These are phyloP conservation scores for Pseudophaeomoniella oleicola DNA, from an alignment of 2,329 filamentous ascomycete genomes.

Conservation along the genomic window DNA sequence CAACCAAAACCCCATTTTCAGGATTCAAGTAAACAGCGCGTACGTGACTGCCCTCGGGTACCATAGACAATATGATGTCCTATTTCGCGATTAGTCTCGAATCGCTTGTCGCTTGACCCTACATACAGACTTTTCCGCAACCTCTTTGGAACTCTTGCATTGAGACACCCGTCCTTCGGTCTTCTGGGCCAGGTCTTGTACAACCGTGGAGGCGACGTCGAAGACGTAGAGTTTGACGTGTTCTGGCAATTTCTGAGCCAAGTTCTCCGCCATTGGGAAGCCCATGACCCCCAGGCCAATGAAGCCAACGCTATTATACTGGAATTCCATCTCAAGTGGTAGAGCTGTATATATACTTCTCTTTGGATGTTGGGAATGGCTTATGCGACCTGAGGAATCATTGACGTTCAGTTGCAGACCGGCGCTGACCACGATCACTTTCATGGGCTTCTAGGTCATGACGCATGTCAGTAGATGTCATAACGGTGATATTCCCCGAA, in stretches of 20 bases:
- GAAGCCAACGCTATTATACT: conserved; percentile 31
- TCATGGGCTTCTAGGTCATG: too few species aligned
- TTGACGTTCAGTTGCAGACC: too few species aligned
- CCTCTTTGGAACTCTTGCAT: conserved; percentile 29
- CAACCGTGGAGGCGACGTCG: conserved; percentile 29
- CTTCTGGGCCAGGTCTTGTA: conserved; percentile 28
- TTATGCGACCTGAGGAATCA: too few species aligned
- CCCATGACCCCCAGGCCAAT: conserved; percentile 44
- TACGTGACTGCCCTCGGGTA: conserved; percentile 38
- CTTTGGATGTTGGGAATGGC: too few species aligned
- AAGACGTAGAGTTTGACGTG: conserved; percentile 31
- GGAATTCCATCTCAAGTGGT: too few species aligned
- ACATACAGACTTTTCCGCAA: conserved; percentile 34
- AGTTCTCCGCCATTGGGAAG: conserved; percentile 35
- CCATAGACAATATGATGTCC: conserved; percentile 38
- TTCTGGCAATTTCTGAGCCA: conserved; percentile 30
- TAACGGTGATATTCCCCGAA: too few species aligned
- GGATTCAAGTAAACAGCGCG: conserved; percentile 35
- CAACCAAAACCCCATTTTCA: conserved; percentile 23
- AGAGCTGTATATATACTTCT: too few species aligned
- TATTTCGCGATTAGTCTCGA: background rate
- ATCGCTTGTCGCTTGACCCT: background rate
- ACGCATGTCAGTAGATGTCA: too few species aligned
- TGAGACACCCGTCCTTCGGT: conserved; percentile 23
- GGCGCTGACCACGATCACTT: too few species aligned